Evolutionary conservation across 495 filamentous ascomycete species (phyloP).

Genomic region (Aspergillus homomorphus): DNA sequence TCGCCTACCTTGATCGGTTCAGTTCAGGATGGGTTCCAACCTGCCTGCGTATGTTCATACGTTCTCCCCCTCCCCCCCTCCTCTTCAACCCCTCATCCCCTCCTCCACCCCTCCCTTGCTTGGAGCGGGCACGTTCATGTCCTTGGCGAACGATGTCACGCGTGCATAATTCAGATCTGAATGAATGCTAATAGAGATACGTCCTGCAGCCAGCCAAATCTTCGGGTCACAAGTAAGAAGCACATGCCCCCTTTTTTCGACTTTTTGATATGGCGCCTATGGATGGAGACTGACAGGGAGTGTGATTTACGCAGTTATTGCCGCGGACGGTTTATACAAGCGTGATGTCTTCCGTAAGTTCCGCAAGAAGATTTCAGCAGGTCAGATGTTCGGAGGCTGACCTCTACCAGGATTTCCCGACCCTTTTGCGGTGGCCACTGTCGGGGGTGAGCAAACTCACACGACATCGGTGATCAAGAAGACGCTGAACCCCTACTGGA

Average conservation of each 20-base stretch:
- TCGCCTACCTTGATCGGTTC: conserved; percentile 22
- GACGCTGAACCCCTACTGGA: conserved; percentile 98
- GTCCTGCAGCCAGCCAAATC: conserved; percentile 52
- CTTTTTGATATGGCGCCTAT: background rate
- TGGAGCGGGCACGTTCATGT: background rate
- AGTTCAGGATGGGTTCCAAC: conserved; percentile 56
- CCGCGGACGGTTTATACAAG: conserved; percentile 97
- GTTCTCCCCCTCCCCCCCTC: conserved; percentile 15
- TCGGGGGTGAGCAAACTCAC: conserved; percentile 93
- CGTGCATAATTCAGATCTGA: background rate
- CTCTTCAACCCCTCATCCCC: conserved; percentile 10
- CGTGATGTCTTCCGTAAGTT: conserved; percentile 91
- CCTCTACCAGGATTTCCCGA: conserved; percentile 77
- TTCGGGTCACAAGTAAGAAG: conserved; percentile 62
- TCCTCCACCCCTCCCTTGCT: conserved; percentile 1
- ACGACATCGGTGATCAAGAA: conserved; percentile 95
- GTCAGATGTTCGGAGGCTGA: background rate
- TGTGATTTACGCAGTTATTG: conserved; percentile 69
- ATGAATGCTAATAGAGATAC: conserved; percentile 29
- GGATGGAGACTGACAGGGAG: conserved; percentile 15
- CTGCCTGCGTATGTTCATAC: conserved; percentile 51
- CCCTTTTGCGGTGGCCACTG: conserved; percentile 94
- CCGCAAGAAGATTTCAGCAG: background rate
- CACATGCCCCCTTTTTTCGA: conserved; percentile 4
- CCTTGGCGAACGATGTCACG: conserved; percentile 1